Base-by-base conservation (phyloP, 1,284 basidiomycete genomes). In the Cerrena zonata region DNA sequence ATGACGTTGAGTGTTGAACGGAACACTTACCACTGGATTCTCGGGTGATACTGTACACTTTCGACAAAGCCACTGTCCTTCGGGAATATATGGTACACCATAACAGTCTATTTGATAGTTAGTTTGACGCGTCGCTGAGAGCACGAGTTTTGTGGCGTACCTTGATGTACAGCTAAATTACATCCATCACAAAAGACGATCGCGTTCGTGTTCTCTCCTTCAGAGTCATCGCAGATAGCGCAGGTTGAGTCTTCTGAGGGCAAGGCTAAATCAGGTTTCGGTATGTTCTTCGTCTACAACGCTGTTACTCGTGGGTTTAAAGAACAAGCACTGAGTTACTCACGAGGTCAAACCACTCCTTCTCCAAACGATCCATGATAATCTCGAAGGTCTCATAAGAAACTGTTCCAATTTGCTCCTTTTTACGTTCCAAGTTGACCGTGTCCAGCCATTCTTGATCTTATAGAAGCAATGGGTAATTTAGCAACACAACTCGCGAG, bases 121-220 rank as follows among this genome's bases (percentile, higher is more conserved):
- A n/a, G n/a, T n/a, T n/a, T n/a, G n/a, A n/a, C n/a, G n/a, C n/a
- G n/a, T n/a, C n/a, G n/a, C n/a, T n/a, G n/a, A n/a, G n/a, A n/a
- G n/a, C 27, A 11, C 1, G 48, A 48, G 5, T n/a, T 38, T n/a
- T n/a, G n/a, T n/a, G n/a, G 61, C 78, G 49, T 56, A 89, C 91
- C 92, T 79, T 99, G 96, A 70, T 99, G 96, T 3, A 99, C 95
- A 5, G 96, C 96, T 24, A 99, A 75, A 67, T 99, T 99, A 69
- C 96, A 99, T 0, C 96, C 96, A 65, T 99, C 96, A 68, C 96
- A 99, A 65, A 99, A 99, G 15, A 99, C 95, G 58, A 99, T 99
- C 4, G 94, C 96, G 65, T 99, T 99, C 53, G 89, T 91, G 66
- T 98, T 98, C 69, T 99, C 96, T 56, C 94, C 95, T 63, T 99